These are phyloP conservation scores for Camellia oleifera DNA, from an alignment of 179 eudicot species.

Conservation along the genomic window DNA sequence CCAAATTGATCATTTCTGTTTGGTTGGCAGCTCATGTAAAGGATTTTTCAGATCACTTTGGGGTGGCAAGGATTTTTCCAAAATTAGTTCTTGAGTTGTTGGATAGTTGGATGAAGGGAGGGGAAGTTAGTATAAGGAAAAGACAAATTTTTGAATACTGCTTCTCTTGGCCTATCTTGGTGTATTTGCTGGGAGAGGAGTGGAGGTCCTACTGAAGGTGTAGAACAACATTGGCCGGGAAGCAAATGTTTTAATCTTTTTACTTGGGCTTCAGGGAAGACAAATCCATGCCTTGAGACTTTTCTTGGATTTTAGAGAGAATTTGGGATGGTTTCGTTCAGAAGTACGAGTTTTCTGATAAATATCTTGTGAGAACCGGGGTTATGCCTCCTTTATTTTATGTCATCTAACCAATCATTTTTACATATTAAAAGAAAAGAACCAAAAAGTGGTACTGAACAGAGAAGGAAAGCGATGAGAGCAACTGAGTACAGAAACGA, in stretches of 20 bases:
- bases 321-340: conserved; percentile 9
- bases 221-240: background rate
- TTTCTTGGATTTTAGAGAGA: background rate
- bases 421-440: background rate
- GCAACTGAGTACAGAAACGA: background rate
- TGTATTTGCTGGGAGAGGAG: background rate
- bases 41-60: background rate
- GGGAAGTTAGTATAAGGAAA: background rate
- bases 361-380: background rate
- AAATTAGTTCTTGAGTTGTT: background rate
- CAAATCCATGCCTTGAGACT: background rate
- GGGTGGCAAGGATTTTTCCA: background rate
- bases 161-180: background rate
- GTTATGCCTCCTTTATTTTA: background rate
- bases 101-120: background rate
- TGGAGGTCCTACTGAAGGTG: background rate
- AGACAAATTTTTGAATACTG: background rate
- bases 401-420: background rate
- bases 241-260: background rate
- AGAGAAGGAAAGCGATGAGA: background rate
- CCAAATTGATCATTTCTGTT: background rate
- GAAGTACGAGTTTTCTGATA: background rate
- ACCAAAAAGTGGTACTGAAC: background rate
- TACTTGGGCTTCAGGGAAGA: background rate
- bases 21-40: background rate